A percentile compares a stretch with the other conserved stretches of the same genome.
These are phyloP conservation scores for Ceratocystis cacaofunesta DNA, from an alignment of 2,329 filamentous ascomycete genomes.

Conservation along the genomic window DNA sequence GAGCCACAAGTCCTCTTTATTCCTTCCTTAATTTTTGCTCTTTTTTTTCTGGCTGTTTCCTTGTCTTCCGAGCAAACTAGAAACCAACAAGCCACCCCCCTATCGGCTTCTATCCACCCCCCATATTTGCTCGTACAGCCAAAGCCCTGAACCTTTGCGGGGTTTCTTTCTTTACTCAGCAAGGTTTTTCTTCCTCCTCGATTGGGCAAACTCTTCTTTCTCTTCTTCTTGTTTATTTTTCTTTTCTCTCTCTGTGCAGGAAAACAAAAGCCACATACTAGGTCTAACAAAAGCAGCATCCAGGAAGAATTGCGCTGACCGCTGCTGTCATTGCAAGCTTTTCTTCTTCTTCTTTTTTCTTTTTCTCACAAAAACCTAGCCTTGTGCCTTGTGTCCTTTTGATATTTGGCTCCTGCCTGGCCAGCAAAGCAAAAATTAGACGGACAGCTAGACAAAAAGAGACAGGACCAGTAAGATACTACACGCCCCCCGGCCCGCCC, in stretches of 20 bases:
- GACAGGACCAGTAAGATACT: constrained; percentile 3
- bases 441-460: not conserved
- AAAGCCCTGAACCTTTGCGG: not conserved
- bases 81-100: not conserved
- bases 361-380: too few relatives aligned
- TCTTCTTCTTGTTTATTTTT: not conserved
- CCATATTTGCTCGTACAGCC: not conserved
- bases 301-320: not conserved
- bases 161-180: not conserved
- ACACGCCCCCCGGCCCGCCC: constrained; percentile 5
- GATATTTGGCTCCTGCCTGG: not conserved
- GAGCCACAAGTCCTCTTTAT: too few relatives aligned
- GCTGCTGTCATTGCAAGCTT: constrained; percentile 1
- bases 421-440: not conserved
- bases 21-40: not conserved
- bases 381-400: not conserved
- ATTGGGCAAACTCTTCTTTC: not conserved
- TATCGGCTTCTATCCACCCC: not conserved
- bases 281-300: too few relatives aligned
- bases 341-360: not conserved
- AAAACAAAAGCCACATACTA: too few relatives aligned
- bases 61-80: not conserved
- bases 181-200: not conserved
- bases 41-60: not conserved
- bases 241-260: not conserved